A percentile compares a stretch with the other conserved stretches of the same genome.
Evolutionary conservation across 2,329 filamentous ascomycete species (phyloP).

Genomic region (Blastomyces parvus): DNA sequence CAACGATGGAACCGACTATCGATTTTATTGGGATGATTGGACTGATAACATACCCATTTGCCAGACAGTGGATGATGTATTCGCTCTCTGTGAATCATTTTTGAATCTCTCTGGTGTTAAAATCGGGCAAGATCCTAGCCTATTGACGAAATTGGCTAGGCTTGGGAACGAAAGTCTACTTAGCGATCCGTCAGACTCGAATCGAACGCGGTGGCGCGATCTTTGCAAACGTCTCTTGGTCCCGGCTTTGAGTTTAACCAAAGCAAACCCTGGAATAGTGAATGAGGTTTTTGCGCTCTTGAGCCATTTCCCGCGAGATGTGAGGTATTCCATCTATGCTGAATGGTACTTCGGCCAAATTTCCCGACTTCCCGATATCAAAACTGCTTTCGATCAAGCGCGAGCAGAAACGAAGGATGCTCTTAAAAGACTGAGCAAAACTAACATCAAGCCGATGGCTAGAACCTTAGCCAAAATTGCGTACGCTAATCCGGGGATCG

Average conservation of each 20-base stretch:
- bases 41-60: conserved; percentile 85
- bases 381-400: conserved; percentile 65
- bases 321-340: conserved; percentile 79
- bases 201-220: conserved; percentile 71
- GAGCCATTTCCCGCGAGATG: conserved; percentile 63
- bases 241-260: conserved; percentile 77
- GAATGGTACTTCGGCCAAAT: conserved; percentile 82
- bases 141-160: conserved; percentile 72
- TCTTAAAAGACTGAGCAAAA: conserved; percentile 80
- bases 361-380: conserved; percentile 68
- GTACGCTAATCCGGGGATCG: conserved; percentile 78
- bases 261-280: conserved; percentile 71
- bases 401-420: conserved; percentile 71
- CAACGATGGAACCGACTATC: conserved; percentile 65
- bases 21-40: conserved; percentile 98
- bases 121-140: conserved; percentile 70
- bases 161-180: conserved; percentile 70
- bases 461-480: conserved; percentile 86
- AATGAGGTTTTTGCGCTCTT: conserved; percentile 81
- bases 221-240: conserved; percentile 76
- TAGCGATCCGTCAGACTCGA: conserved; percentile 59
- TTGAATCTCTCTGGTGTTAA: conserved; percentile 79
- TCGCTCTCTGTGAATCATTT: conserved; percentile 73
- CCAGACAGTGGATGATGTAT: conserved; percentile 81
- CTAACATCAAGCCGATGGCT: conserved; percentile 77